Percentiles rank a stretch among this genome's conserved stretches.
Evolutionary conservation across 2,329 filamentous ascomycete species (phyloP).

Genomic region (Apiospora pterosperma): DNA sequence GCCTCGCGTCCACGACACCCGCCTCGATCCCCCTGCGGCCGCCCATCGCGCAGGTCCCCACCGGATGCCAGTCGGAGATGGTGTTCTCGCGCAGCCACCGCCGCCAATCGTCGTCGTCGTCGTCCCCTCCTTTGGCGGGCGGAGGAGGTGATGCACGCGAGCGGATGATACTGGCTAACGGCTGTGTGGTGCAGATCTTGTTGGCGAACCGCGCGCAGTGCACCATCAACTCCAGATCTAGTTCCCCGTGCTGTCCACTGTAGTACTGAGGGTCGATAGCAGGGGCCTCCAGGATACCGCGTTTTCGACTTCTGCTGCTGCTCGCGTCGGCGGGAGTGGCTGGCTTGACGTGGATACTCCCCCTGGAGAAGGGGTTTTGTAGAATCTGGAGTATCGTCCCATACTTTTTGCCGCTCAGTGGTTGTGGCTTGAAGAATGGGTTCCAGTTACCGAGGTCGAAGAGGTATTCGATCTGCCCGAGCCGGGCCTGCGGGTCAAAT

Average conservation of each 20-base stretch:
- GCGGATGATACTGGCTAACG: conserved; percentile 35
- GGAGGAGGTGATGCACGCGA: conserved; percentile 7
- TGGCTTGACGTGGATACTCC: conserved; percentile 41
- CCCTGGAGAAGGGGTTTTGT: conserved; percentile 48
- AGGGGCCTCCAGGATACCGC: conserved; percentile 19
- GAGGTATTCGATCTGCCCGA: conserved; percentile 47
- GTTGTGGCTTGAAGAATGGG: conserved; percentile 28
- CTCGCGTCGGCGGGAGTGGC: neutral
- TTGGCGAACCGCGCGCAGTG: conserved; percentile 35
- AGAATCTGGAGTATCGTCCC: conserved; percentile 46
- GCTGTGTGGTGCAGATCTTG: conserved; percentile 33
- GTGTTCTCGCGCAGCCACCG: conserved; percentile 34
- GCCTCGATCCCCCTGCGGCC: conserved; percentile 15
- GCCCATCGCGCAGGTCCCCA: conserved; percentile 41
- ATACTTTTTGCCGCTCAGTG: conserved; percentile 36
- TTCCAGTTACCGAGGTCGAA: conserved; percentile 48
- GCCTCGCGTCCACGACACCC: conserved; percentile 23
- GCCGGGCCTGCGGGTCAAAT: conserved; percentile 23
- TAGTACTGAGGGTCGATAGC: conserved; percentile 42
- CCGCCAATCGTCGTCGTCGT: conserved; percentile 19
- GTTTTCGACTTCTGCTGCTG: conserved; percentile 9
- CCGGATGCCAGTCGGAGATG: conserved; percentile 29
- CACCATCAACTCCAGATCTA: conserved; percentile 42
- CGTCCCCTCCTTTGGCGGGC: neutral
- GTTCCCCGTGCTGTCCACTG: conserved; percentile 30